Base-by-base conservation (phyloP, 805 yeast species). In the Citeromyces nyonsensis region DNA sequence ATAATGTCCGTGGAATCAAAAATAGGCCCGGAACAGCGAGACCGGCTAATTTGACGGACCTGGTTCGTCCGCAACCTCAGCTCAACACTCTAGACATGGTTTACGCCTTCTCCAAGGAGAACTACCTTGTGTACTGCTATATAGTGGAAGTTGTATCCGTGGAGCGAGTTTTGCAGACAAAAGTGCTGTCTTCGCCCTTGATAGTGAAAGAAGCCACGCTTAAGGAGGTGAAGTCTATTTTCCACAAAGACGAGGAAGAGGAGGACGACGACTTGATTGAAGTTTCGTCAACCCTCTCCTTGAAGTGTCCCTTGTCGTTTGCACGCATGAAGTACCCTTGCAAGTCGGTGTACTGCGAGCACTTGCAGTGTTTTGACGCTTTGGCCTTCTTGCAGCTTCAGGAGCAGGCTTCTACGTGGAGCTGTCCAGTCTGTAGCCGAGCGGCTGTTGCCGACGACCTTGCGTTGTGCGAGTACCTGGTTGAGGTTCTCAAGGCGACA, bases 351-450 rank as follows among this genome's bases (percentile, higher is more conserved):
- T 58, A 53, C 30, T 91, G 98, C 54, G 57, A 65, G 25, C 98
- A 91, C 52, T 55, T 84, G 10, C 88, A 81, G 44, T 86, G 97
- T 48, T 83, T 86, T 49, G 98, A 91, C 52, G 86, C 82, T 0
- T 50, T 63, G 25, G 69, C 81, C 29, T 91, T 69, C 46, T 43
- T 91, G 7, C 69, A 72, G 44, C 61, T 85, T 29, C 97, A 88
- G 49, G 61, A 62, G 35, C 88, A 79, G 47, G 70, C 80, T 0
- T 79, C 95, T 0, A 69, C 81, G 0, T 88, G 96, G 96, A 56
- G 57, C 33, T 91, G 98, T 47, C 95, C 96, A 0, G 63, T 83
- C 3, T 91, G 98, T 48, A 68, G 67, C 38, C 56, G 53, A 4
- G 47, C 46, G 3, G 54, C 83, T 3, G 52, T 59, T 2, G 56